Evolutionary conservation across 768 basidiomycete species (phyloP).

Genomic region (Holtermannia corniformis): DNA sequence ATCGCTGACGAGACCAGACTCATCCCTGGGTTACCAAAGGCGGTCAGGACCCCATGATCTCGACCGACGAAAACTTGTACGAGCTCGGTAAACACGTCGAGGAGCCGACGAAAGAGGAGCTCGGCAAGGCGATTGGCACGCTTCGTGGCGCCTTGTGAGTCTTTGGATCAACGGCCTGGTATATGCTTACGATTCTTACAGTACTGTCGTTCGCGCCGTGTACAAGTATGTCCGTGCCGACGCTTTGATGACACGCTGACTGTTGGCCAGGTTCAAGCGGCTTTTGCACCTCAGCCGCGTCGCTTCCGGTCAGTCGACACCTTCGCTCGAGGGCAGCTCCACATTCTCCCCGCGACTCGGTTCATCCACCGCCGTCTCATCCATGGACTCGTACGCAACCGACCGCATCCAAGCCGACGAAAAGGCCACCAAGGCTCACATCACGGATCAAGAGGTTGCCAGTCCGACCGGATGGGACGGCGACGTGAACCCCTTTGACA

Average conservation of each 20-base stretch:
- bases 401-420: conserved; percentile 5
- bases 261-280: conserved; percentile 15
- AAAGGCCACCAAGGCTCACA: background rate
- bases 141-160: conserved; percentile 39
- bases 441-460: background rate
- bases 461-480: no score
- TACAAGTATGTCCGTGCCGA: conserved; percentile 25
- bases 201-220: conserved; percentile 39
- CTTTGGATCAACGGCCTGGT: background rate
- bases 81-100: conserved; percentile 36
- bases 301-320: conserved; percentile 2
- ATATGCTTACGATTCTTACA: conserved; percentile 3
- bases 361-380: conserved; percentile 12
- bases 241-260: background rate
- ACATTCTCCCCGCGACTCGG: conserved; percentile 9
- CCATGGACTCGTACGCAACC: conserved; percentile 32
- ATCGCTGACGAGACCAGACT: conserved; percentile 12
- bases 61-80: conserved; percentile 32
- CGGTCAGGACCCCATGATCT: conserved; percentile 33
- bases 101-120: conserved; percentile 39
- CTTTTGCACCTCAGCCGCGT: conserved; percentile 18
- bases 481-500: no score
- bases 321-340: conserved; percentile 3
- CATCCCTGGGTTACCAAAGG: conserved; percentile 36
- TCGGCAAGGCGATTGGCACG: conserved; percentile 31